Evolutionary conservation across 768 basidiomycete species (phyloP).

Genomic region (Psilocybe cubensis): DNA sequence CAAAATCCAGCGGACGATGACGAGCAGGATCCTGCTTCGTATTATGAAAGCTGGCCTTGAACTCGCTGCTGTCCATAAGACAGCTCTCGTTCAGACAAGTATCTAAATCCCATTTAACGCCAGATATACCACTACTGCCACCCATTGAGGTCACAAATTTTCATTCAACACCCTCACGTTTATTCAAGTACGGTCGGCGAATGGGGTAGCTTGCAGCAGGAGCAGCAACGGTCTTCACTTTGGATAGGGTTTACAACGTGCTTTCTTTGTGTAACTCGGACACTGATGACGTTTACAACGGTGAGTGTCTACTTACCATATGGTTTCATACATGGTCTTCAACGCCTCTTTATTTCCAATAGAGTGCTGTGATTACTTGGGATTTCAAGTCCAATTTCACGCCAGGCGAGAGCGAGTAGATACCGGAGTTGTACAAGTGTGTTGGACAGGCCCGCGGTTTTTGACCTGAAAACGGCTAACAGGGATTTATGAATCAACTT

Average conservation of each 20-base stretch:
- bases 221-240: constrained; percentile 40
- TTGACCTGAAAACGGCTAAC: constrained; percentile 76
- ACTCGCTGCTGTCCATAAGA: not conserved
- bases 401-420: constrained; percentile 67
- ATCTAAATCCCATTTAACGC: not conserved
- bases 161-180: not conserved
- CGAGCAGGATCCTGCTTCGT: not conserved
- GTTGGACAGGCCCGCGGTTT: constrained; percentile 83
- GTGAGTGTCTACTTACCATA: constrained; percentile 30
- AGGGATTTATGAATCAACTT: constrained; percentile 88
- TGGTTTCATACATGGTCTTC: not conserved
- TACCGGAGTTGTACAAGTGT: constrained; percentile 82
- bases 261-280: constrained; percentile 57
- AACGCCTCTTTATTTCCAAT: not conserved
- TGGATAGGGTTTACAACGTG: constrained; percentile 60
- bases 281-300: constrained; percentile 54
- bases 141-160: constrained; percentile 15
- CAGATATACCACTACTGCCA: not conserved
- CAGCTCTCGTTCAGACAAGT: not conserved
- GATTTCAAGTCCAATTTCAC: constrained; percentile 92
- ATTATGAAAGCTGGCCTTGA: not conserved
- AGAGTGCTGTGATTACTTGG: constrained; percentile 72
- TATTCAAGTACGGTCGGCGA: constrained; percentile 21
- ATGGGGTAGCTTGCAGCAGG: constrained; percentile 38
- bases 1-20: too few relatives aligned